Evolutionary conservation across 2,329 filamentous ascomycete species (phyloP).

Genomic region (Claviceps sp.): DNA sequence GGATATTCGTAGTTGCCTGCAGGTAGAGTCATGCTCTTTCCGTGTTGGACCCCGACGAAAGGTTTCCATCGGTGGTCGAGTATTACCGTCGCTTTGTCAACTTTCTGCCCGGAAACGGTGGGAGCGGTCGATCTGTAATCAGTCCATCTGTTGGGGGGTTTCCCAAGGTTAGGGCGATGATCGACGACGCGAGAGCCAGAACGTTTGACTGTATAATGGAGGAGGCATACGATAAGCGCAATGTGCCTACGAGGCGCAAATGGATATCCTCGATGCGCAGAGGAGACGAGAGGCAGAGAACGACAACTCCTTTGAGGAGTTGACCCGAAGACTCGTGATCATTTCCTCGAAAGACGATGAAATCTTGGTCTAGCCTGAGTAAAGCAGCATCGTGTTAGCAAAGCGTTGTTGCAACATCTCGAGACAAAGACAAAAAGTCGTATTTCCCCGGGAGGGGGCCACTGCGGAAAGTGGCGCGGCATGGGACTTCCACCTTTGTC

Average conservation of each 20-base stretch:
- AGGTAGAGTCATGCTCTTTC: constrained; percentile 44
- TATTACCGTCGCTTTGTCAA: constrained; percentile 46
- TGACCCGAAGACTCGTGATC: constrained; percentile 66
- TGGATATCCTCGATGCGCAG: constrained; percentile 62
- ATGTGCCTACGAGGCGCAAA: constrained; percentile 55
- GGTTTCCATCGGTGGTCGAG: constrained; percentile 56
- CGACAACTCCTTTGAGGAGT: constrained; percentile 57
- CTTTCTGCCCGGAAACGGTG: constrained; percentile 43
- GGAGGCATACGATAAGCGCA: constrained; percentile 45
- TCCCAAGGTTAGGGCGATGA: constrained; percentile 6
- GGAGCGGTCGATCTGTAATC: constrained; percentile 40
- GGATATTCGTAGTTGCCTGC: constrained; percentile 76
- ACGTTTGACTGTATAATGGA: neutral
- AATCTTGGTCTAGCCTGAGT: constrained; percentile 59
- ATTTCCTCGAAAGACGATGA: constrained; percentile 63
- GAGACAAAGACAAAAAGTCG: neutral
- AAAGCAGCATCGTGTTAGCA: neutral
- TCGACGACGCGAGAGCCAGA: neutral
- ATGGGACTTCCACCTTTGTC: neutral
- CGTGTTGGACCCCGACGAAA: constrained; percentile 41
- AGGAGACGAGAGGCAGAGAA: constrained; percentile 57
- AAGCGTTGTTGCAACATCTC: neutral
- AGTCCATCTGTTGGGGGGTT: constrained; percentile 28
- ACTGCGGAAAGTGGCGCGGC: neutral
- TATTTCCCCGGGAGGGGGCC: neutral